Percentiles rank a stretch among this genome's conserved stretches.
These are phyloP conservation scores for Fusarium poae DNA, from an alignment of 2,329 filamentous ascomycete species.

Conservation along the genomic window DNA sequence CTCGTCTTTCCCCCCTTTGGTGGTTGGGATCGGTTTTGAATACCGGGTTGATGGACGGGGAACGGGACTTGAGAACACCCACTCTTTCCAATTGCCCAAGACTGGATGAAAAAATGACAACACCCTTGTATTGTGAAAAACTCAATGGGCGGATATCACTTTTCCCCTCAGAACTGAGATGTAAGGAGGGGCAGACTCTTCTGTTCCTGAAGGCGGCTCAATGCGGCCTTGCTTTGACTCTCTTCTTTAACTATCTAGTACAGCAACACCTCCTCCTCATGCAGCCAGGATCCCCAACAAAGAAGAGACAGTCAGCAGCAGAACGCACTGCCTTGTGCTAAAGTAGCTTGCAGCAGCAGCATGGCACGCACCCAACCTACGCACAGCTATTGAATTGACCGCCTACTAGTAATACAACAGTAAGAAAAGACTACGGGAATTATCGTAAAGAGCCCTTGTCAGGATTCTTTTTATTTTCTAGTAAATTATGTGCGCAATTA, in stretches of 20 bases:
- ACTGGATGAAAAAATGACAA: neutral
- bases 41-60: slow-evolving; percentile 13
- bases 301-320: slow-evolving; percentile 1
- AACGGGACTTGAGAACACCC: slow-evolving; percentile 21
- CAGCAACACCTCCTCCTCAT: neutral
- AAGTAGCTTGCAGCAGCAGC: slow-evolving; percentile 10
- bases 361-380: neutral
- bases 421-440: slow-evolving; percentile 22
- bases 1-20: neutral
- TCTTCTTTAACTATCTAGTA: neutral
- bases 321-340: slow-evolving; percentile 18
- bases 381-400: slow-evolving; percentile 16
- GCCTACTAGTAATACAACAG: slow-evolving; percentile 4
- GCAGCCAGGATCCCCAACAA: slow-evolving; percentile 12
- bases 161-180: neutral
- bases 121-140: slow-evolving; percentile 8
- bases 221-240: slow-evolving; percentile 1
- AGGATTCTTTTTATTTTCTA: slow-evolving; percentile 20
- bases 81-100: slow-evolving; percentile 3
- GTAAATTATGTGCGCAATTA: slow-evolving; percentile 5
- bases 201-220: slow-evolving; percentile 17
- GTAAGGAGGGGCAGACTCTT: neutral
- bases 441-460: slow-evolving; percentile 4
- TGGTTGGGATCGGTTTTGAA: slow-evolving; percentile 19
- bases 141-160: slow-evolving; percentile 13